Evolutionary conservation across 768 basidiomycete genomes (phyloP).

Genomic region (Lyophyllum decastes): DNA sequence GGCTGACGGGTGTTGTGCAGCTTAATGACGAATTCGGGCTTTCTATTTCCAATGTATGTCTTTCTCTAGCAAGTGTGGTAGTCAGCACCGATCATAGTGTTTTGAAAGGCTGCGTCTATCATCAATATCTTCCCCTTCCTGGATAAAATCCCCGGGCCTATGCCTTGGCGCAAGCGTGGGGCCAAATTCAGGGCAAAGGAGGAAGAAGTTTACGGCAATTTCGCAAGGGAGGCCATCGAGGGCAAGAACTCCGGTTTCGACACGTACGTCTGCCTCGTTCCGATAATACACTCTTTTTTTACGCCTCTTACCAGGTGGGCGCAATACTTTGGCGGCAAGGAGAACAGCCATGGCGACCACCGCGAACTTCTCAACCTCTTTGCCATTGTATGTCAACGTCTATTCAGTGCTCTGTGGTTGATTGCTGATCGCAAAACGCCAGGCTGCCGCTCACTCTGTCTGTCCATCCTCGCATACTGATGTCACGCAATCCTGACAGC

Average conservation of each 20-base stretch:
- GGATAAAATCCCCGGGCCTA: slow-evolving; percentile 2
- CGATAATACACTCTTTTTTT: too few species aligned
- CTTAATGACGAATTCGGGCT: slow-evolving; percentile 9
- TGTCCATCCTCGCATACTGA: not conserved
- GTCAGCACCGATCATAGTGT: not conserved
- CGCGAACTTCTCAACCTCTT: slow-evolving; percentile 6
- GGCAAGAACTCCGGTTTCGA: slow-evolving; percentile 6
- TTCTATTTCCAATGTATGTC: slow-evolving; percentile 6
- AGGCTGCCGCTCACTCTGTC: slow-evolving; percentile 7
- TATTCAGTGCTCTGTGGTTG: not conserved
- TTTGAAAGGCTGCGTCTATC: slow-evolving; percentile 3
- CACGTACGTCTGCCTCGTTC: not conserved
- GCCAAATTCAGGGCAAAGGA: slow-evolving; percentile 7
- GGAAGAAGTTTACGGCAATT: slow-evolving; percentile 1
- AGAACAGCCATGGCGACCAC: slow-evolving; percentile 6
- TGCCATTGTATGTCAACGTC: not conserved
- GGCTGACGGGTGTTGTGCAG: too few species aligned
- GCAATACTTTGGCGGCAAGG: slow-evolving; percentile 7
- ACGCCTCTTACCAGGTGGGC: slow-evolving; percentile 4
- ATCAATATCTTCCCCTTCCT: slow-evolving; percentile 10
- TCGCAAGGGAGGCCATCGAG: slow-evolving; percentile 6
- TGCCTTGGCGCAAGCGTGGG: slow-evolving; percentile 5
- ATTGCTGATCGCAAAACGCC: not conserved
- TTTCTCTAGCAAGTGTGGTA: not conserved
- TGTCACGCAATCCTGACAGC: not conserved